These are phyloP conservation scores for Suillus alpinus DNA, from an alignment of 768 basidiomycete genomes.

Conservation along the genomic window DNA sequence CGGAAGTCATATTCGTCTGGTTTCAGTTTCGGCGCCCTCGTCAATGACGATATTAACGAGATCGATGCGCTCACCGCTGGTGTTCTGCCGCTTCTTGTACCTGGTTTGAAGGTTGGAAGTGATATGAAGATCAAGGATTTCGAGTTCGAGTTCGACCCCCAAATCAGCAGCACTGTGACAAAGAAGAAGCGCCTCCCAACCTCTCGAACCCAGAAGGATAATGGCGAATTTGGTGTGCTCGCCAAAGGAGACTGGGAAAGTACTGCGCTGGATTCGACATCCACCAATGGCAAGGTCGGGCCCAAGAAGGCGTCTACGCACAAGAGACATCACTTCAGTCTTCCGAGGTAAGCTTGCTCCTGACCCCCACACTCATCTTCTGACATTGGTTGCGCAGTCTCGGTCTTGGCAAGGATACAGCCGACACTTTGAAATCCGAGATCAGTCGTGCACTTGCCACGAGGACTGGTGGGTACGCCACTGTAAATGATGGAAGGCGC, in stretches of 20 bases:
- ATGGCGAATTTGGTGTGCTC: conserved; percentile 29
- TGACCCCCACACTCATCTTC: not conserved
- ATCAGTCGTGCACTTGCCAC: conserved; percentile 47
- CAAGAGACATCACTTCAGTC: conserved; percentile 62
- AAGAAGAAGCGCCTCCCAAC: conserved; percentile 32
- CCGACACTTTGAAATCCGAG: conserved; percentile 58
- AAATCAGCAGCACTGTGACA: conserved; percentile 30
- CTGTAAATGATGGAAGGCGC: conserved; percentile 39
- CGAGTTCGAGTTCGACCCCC: conserved; percentile 36
- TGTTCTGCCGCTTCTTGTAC: conserved; percentile 64
- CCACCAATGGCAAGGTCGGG: conserved; percentile 38
- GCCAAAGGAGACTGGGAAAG: conserved; percentile 46
- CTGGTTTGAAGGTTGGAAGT: conserved; percentile 57
- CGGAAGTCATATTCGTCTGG: conserved; percentile 65
- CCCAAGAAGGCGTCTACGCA: conserved; percentile 49
- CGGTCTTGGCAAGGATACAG: conserved; percentile 57
- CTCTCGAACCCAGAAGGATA: conserved; percentile 8
- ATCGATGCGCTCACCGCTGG: conserved; percentile 72
- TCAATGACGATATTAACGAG: conserved; percentile 51
- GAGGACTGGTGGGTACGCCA: conserved; percentile 38
- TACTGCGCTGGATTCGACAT: conserved; percentile 60
- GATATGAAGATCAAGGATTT: conserved; percentile 54
- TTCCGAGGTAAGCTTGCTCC: conserved; percentile 53
- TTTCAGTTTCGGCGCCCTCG: conserved; percentile 57
- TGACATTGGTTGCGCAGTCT: conserved; percentile 40